Conservation (phyloP, 257 asterid genomes). For the Petrea volubilis region DNA sequence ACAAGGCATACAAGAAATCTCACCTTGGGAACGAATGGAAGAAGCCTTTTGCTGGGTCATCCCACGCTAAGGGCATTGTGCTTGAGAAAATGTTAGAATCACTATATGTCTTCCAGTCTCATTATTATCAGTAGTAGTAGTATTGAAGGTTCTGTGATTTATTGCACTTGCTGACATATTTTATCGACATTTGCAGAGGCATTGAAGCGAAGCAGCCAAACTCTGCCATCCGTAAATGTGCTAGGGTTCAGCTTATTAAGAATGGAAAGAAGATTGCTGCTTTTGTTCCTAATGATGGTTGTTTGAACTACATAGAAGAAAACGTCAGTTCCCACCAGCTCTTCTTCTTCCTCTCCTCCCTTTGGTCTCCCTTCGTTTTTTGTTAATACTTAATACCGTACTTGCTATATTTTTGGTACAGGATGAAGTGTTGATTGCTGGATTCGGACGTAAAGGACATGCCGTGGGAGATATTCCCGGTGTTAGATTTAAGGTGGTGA, state of each 20-base stretch:
- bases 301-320: conserved; percentile 60
- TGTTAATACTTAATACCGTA: not conserved
- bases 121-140: not conserved
- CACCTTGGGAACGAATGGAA: conserved; percentile 69
- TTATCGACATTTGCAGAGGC: conserved; percentile 42
- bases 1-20: conserved; percentile 58
- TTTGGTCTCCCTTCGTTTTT: not conserved
- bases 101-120: not conserved
- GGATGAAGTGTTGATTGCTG: conserved; percentile 68
- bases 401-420: conserved; percentile 1
- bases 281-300: conserved; percentile 64
- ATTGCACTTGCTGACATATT: not conserved
- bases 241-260: conserved; percentile 66
- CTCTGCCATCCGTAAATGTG: conserved; percentile 72
- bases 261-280: conserved; percentile 69
- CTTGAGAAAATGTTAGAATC: conserved; percentile 55
- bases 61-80: conserved; percentile 65
- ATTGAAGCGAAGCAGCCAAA: conserved; percentile 71
- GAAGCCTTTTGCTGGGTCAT: conserved; percentile 64
- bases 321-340: conserved; percentile 35
- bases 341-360: not conserved
- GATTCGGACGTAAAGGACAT: conserved; percentile 65
- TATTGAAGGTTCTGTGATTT: not conserved
- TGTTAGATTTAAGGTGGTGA: conserved; percentile 63
- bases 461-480: conserved; percentile 75